Evolutionary conservation across 352 stramenopile genomes (phyloP).

Genomic region (Phytophthora quininea): DNA sequence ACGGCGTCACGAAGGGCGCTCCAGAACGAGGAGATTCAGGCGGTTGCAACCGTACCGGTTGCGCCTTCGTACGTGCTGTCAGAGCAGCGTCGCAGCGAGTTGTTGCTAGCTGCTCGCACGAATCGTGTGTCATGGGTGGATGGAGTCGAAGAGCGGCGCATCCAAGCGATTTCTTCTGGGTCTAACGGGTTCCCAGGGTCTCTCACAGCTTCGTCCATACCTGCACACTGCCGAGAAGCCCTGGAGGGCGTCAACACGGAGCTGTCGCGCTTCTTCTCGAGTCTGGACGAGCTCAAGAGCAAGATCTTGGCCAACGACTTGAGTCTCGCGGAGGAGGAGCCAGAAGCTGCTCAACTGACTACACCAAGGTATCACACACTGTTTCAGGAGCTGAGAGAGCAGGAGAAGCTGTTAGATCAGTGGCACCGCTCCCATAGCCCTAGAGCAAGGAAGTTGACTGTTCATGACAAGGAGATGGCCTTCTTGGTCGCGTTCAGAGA

Average conservation of each 20-base stretch:
- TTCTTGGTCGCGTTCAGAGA: conserved; percentile 71
- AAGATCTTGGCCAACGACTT: conserved; percentile 47
- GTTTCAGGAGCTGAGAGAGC: conserved; percentile 51
- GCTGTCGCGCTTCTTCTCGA: conserved; percentile 36
- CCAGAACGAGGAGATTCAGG: conserved; percentile 12
- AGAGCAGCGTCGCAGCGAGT: conserved; percentile 70
- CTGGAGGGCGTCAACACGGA: conserved; percentile 52
- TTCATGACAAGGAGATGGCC: conserved; percentile 56
- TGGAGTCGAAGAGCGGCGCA: conserved; percentile 34
- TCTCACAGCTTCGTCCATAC: conserved; percentile 8
- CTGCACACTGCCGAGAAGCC: conserved; percentile 46
- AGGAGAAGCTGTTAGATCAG: conserved; percentile 43
- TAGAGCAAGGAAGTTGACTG: conserved; percentile 33
- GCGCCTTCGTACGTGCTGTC: conserved; percentile 61
- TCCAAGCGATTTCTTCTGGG: background rate
- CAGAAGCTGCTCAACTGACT: background rate
- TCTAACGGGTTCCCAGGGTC: background rate
- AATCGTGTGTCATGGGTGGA: conserved; percentile 82
- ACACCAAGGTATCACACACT: conserved; percentile 38
- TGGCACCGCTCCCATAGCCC: conserved; percentile 51
- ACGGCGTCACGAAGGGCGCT: background rate
- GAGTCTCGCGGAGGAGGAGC: conserved; percentile 24
- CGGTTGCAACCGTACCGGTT: conserved; percentile 12
- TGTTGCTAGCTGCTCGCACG: conserved; percentile 71
- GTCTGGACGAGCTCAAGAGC: conserved; percentile 49